Evolutionary conservation across 2,329 filamentous ascomycete species (phyloP).

Genomic region (Dactylella cylindrospora): DNA sequence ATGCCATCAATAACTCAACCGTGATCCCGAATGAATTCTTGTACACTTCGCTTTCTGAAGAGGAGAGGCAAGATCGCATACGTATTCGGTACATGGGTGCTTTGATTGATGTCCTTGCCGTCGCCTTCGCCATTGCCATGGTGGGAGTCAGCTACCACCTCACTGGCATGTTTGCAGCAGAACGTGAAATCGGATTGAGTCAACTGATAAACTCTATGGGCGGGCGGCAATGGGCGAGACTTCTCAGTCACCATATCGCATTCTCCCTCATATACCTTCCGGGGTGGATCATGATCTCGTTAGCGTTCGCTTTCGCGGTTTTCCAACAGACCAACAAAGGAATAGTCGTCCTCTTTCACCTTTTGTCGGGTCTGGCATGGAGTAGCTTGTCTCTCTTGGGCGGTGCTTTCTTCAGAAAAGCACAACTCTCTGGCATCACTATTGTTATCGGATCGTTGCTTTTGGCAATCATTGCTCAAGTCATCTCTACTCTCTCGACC

Average conservation of each 20-base stretch:
- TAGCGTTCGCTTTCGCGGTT: conserved; percentile 66
- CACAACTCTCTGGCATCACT: conserved; percentile 82
- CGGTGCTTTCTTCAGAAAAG: conserved; percentile 79
- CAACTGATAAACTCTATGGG: conserved; percentile 91
- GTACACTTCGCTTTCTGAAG: conserved; percentile 70
- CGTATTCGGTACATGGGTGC: conserved; percentile 59
- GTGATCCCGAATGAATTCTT: conserved; percentile 66
- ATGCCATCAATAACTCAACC: conserved; percentile 63
- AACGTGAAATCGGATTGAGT: conserved; percentile 83
- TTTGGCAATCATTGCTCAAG: conserved; percentile 79
- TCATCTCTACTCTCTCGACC: conserved; percentile 64
- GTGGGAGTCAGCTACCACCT: conserved; percentile 84
- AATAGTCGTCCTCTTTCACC: conserved; percentile 72
- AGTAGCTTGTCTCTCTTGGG: conserved; percentile 79
- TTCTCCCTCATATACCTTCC: conserved; percentile 79
- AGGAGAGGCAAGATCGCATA: conserved; percentile 67
- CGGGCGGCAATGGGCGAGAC: conserved; percentile 71
- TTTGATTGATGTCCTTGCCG: conserved; percentile 73
- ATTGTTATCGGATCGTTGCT: conserved; percentile 72
- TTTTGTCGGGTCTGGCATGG: conserved; percentile 74
- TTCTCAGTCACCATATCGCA: conserved; percentile 75
- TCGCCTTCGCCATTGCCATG: conserved; percentile 76
- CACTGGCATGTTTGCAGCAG: conserved; percentile 79
- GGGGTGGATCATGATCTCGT: conserved; percentile 75
- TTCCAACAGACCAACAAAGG: conserved; percentile 64